Base-by-base conservation (phyloP, 768 basidiomycete genomes). In the Grammothele lineata region DNA sequence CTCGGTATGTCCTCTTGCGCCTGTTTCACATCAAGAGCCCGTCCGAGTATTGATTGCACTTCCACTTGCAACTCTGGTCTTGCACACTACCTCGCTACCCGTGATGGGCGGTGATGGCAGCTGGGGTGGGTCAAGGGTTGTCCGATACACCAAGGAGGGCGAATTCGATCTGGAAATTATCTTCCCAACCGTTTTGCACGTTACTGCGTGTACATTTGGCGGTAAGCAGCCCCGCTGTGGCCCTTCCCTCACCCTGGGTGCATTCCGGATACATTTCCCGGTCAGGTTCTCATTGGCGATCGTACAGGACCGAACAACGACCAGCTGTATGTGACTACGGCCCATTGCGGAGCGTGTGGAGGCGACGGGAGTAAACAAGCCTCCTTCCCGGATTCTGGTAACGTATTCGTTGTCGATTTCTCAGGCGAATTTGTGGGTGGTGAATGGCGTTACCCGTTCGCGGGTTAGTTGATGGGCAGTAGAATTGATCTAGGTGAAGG, bases 181-280 rank as follows among this genome's bases (percentile, higher is more conserved):
- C 15, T 80, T 86, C 54, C 81, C 83, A 19, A 77, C 71, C n/a
- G 85, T 70, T 5, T 63, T 80, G 48, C 78, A 81, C 44, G 69
- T 85, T 30, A 86, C 85, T 4, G 73, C 82, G 10, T 85, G 83
- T 52, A 80, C 78, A 57, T 86, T 86, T 59, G 85, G 83, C 63
- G 83, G 82, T 78, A 55, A 57, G 63, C 47, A 25, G 45, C 23
- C 25, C 26, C 30, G 23, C 34, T 25, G 12, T 18, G 27, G 25
- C 34, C 41, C 30, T 33, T 53, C 32, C 19, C 40, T 55, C 6
- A 40, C 46, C 22, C 35, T 10, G 9, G 7, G 27, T 30, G n/a
- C n/a, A n/a, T n/a, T n/a, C n/a, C 27, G 22, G 37, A 26, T 21
- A 24, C 19, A 14, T 19, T 12, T 27, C 18, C 10, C 22, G 9